Base-by-base conservation (phyloP, 768 basidiomycete species). In the Leccinum barrowsii region DNA sequence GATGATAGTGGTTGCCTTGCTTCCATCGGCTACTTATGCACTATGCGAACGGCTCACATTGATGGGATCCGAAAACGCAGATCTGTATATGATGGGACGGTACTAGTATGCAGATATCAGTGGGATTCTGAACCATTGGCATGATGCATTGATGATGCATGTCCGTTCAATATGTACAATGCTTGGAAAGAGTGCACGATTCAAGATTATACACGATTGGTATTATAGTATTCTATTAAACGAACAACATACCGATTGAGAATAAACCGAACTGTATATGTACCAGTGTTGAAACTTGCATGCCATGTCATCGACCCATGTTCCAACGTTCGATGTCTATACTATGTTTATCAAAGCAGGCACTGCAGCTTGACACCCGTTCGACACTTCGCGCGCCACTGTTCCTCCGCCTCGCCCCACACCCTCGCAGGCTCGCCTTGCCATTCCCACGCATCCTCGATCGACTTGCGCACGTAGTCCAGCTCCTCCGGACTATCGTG, bases 371-470 rank as follows among this genome's bases (percentile, higher is more conserved):
- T 34, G 11, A 24, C 24, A 11, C 3, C 7, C 19, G 7, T 26
- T 15, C 54, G 11, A 24, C 54, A 58, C 35, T 22, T 56, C 0
- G 19, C 12, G 7, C 34, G 52, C 64, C 64, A 65, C 30, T 50
- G 59, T 15, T 54, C 40, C 35, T 66, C 65, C 7, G 62, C 59
- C 0, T 63, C 62, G 1, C 32, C 32, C 62, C 65, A 63, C 11
- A 57, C 37, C 48, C 48, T 42, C 8, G n/a, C 34, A 7, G 50
- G 19, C 12, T 54, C 60, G 28, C 15, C 49, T 52, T 67, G 66
- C 66, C 63, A 67, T 21, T 34, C 59, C 66, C 66, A 67, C n/a
- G 48, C 60, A 17, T 67, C 55, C 35, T 63, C 63, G 34, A 65
- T 65, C n/a, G 19, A 34, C 55, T 49, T 56, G 35, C 51, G 57